Evolutionary conservation across 2,329 filamentous ascomycete genomes (phyloP).

Genomic region (Cladophialophora yegresii): DNA sequence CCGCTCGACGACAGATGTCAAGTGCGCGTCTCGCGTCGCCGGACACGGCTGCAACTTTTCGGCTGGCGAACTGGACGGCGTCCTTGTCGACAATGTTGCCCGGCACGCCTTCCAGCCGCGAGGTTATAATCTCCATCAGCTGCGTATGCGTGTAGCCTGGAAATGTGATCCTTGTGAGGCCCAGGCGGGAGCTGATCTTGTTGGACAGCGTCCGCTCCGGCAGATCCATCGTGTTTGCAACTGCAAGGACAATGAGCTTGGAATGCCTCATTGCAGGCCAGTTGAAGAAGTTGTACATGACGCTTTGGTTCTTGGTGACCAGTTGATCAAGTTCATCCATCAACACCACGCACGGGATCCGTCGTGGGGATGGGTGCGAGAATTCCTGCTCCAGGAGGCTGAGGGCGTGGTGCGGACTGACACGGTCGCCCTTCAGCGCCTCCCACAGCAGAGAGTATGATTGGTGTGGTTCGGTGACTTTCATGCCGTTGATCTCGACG

Average conservation of each 20-base stretch:
- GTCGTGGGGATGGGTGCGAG: constrained; percentile 79
- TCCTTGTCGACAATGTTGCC: constrained; percentile 89
- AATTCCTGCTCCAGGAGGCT: constrained; percentile 92
- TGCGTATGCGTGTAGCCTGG: constrained; percentile 97
- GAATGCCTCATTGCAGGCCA: constrained; percentile 93
- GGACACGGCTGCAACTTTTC: constrained; percentile 94
- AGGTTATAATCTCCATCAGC: constrained; percentile 94
- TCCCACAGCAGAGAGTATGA: constrained; percentile 96
- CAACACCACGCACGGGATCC: constrained; percentile 91
- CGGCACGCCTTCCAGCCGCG: constrained; percentile 83
- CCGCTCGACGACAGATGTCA: constrained; percentile 91
- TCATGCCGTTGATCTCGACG: constrained; percentile 99
- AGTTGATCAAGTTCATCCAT: constrained; percentile 99
- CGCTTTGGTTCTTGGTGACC: constrained; percentile 97
- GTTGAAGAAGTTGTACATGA: constrained; percentile 99
- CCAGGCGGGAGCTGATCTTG: constrained; percentile 91
- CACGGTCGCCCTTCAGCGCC: constrained; percentile 86
- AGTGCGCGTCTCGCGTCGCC: constrained; percentile 89
- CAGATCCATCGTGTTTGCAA: constrained; percentile 98
- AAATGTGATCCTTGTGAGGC: constrained; percentile 92
- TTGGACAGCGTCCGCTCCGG: constrained; percentile 95
- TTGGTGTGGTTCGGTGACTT: constrained; percentile 96
- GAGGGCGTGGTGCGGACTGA: constrained; percentile 86
- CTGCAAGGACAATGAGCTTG: constrained; percentile 89
- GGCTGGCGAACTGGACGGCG: constrained; percentile 91